Evolutionary conservation across 495 filamentous ascomycete genomes (phyloP), one percentile per base, ranked within the genome.

Genomic region (Penicillium riverlandense): DNA sequence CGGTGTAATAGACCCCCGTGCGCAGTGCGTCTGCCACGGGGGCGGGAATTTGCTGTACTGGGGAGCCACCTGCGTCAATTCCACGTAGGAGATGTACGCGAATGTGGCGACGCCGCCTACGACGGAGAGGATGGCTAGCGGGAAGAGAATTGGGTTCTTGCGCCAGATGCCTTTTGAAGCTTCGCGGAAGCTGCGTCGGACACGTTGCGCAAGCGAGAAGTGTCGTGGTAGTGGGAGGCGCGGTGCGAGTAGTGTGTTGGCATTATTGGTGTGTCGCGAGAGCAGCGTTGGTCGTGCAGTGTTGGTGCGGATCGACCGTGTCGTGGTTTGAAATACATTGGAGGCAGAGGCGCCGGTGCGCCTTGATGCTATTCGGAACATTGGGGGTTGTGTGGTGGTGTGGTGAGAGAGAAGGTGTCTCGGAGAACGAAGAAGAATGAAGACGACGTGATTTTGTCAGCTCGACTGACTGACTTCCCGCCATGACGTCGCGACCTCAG

Each of bases 1-100:
- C 86, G 54, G 80, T 86, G 65, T 86, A 95, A 65, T 88, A 96
- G 11, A 97, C 69, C 0, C 86, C 92, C 36, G 79, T 77, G n/a
- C 92, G 88, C 10, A 99, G 74, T 38, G 84, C 75, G 38, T 83
- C 79, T 8, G 88, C 85, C 28, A 97, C 83, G 9, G 83, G 76
- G 82, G 76, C 1, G 92, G 92, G 66, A 84, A 97, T 36, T 83
- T 79, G 55, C 84, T 73, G 65, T 86, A 90, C 40, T 79, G 73
- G 9, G 67, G 72, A 31, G 71, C 58, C 38, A 84, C 77, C 47
- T 84, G 82, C 44, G 63, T 80, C 29, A 80, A 63, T 70, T 90
- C 88, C 43, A 83, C 54, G 54, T 83, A 84, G 48, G 70, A 59
- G 7, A 79, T 62, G 44, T 68, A 72, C 7, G 50, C 49, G 36